Percentiles rank a stretch among this genome's conserved stretches.
These are phyloP conservation scores for Metschnikowia anglica DNA, from an alignment of 805 yeast genomes.

Conservation along the genomic window DNA sequence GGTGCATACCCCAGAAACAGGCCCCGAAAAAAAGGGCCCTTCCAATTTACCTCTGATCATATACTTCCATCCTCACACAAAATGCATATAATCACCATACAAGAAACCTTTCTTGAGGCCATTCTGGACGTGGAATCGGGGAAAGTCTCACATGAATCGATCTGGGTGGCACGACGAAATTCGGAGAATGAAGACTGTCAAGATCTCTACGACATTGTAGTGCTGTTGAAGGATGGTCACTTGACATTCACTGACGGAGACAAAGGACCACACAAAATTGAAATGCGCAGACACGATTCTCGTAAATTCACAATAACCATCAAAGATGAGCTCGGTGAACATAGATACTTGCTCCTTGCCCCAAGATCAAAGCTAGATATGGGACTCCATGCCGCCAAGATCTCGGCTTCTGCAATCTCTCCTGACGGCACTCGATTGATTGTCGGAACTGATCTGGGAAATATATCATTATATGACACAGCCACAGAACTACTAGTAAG, in stretches of 20 bases:
- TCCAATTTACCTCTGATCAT: background rate
- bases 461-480: constrained; percentile 9
- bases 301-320: constrained; percentile 5
- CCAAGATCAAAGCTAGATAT: constrained; percentile 7
- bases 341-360: constrained; percentile 6
- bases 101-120: constrained; percentile 46
- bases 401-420: constrained; percentile 11
- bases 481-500: constrained; percentile 1
- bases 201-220: constrained; percentile 10
- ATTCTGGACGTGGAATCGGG: constrained; percentile 37
- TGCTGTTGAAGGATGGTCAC: constrained; percentile 3
- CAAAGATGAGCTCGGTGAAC: constrained; percentile 1
- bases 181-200: constrained; percentile 18
- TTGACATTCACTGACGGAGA: constrained; percentile 1
- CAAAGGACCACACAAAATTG: background rate
- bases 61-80: background rate
- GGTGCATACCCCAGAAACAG: constrained; percentile 3
- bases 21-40: constrained; percentile 3
- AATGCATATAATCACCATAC: constrained; percentile 38
- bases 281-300: background rate
- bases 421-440: constrained; percentile 7
- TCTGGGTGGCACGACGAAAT: constrained; percentile 45
- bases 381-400: background rate
- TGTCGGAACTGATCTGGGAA: constrained; percentile 14
- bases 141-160: constrained; percentile 25